Evolutionary conservation across 768 basidiomycete species (phyloP), one percentile per base, ranked within the genome.

Genomic region (Leucogyrophana mollusca): DNA sequence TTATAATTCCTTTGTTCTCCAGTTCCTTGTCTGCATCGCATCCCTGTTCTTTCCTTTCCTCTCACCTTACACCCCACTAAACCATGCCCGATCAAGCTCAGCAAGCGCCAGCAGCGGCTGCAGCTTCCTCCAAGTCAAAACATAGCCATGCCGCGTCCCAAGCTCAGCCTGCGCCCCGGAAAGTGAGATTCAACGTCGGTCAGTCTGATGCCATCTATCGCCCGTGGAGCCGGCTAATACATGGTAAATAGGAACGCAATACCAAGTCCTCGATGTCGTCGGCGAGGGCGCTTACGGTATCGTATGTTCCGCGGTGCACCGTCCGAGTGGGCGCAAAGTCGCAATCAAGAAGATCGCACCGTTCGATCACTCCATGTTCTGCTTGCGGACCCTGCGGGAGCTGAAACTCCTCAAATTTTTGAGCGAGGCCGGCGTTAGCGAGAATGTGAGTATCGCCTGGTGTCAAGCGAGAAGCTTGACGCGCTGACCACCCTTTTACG

Each of bases 331-430:
- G 43, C 86, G 90, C 49, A 92, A 92, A 66, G 95, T 98, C 50
- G 94, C 94, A 45, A 94, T 96, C 76, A 96, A 96, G 77, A 90
- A 90, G 72, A 93, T 96, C 69, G 84, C 88, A 0, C 93, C 93
- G 4, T 96, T 95, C 56, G 94, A 95, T 64, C 93, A 94, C 61
- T 85, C 92, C 47, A 92, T 95, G 90, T 94, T 94, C 71, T 91
- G 90, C 61, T 75, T 94, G 62, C 74, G 86, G 40, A 95, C 93
- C n/a, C 74, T 94, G 40, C 81, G 93, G 52, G 93, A 91, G 66
- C 76, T 91, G 56, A 91, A 90, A 59, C 71, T 90, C 14, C 73
- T 83, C 66, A 90, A 90, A 58, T 90, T 90, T 67, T 66, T 93
- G 51, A 87, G 84, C 59, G 89, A 92, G 71, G 85, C 88, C 0